Evolutionary conservation across 257 asterid species (phyloP).

Genomic region (Primulina tabacum): DNA sequence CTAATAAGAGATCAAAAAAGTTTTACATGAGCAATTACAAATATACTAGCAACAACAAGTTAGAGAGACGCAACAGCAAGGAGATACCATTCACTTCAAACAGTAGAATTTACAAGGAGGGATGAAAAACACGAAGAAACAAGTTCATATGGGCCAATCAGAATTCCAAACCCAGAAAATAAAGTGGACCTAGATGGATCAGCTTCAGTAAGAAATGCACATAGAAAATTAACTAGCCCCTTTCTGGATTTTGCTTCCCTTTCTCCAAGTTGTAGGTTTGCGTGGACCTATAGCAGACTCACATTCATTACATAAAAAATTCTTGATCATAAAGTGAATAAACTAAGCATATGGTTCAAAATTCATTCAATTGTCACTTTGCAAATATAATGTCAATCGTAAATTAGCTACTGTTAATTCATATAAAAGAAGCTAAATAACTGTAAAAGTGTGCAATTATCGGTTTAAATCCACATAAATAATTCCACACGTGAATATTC

Average conservation of each 20-base stretch:
- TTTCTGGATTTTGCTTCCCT: constrained; percentile 3
- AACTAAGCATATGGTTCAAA: neutral
- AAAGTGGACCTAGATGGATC: constrained; percentile 13
- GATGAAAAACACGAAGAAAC: neutral
- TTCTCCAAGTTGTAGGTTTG: neutral
- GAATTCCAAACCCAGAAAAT: constrained; percentile 11
- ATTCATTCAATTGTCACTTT: constrained; percentile 5
- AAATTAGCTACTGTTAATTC: neutral
- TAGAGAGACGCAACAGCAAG: constrained; percentile 16
- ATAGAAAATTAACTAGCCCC: constrained; percentile 2
- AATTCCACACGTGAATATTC: neutral
- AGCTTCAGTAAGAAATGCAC: constrained; percentile 1
- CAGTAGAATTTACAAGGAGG: neutral
- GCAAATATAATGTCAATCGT: neutral
- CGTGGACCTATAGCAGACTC: constrained; percentile 13
- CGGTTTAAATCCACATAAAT: neutral
- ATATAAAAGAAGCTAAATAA: neutral
- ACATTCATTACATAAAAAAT: neutral
- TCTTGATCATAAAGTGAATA: constrained; percentile 16
- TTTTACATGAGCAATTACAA: constrained; percentile 18
- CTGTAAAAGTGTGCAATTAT: constrained; percentile 2
- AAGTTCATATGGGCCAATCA: constrained; percentile 6
- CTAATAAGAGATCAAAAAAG: constrained; percentile 52
- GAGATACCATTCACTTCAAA: constrained; percentile 17
- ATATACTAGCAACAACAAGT: constrained; percentile 17